phyloP scores from a whole-genome alignment of 1,284 basidiomycete species.

The Microbotryum silenes-acaulis region DNA sequence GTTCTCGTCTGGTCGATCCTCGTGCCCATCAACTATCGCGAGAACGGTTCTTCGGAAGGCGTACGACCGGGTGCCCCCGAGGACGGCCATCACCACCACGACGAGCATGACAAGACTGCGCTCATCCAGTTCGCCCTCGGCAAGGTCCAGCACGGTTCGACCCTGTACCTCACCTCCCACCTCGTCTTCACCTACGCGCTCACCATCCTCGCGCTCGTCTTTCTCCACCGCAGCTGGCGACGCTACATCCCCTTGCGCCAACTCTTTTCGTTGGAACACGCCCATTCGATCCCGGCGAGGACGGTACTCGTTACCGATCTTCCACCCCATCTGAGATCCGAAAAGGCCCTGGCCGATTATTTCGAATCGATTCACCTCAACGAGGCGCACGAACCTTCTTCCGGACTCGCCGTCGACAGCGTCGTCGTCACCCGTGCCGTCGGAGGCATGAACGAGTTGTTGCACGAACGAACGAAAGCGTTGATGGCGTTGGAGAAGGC shows the following conservation, averaged over 20 bases:
- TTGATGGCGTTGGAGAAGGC: slow-evolving; percentile 68
- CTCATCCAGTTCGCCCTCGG: slow-evolving; percentile 2
- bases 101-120: slow-evolving; percentile 39
- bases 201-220: slow-evolving; percentile 72
- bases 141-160: slow-evolving; percentile 39
- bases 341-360: slow-evolving; percentile 80
- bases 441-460: slow-evolving; percentile 58
- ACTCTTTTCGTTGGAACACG: slow-evolving; percentile 83
- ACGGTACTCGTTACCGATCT: slow-evolving; percentile 83
- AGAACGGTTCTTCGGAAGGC: slow-evolving; percentile 59
- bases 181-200: slow-evolving; percentile 90
- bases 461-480: slow-evolving; percentile 69
- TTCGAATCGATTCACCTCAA: slow-evolving; percentile 59
- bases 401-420: slow-evolving; percentile 73
- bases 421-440: slow-evolving; percentile 84
- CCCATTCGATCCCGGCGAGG: slow-evolving; percentile 85
- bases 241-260: slow-evolving; percentile 75
- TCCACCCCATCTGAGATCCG: slow-evolving; percentile 71
- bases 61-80: slow-evolving; percentile 42
- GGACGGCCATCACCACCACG: slow-evolving; percentile 21
- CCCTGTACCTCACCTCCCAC: slow-evolving; percentile 51
- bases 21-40: slow-evolving; percentile 76
- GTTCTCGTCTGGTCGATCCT: slow-evolving; percentile 67
- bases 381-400: slow-evolving; percentile 3
- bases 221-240: slow-evolving; percentile 80